Conservation (phyloP, 352 stramenopile species). For the Phytophthora sp. region DNA sequence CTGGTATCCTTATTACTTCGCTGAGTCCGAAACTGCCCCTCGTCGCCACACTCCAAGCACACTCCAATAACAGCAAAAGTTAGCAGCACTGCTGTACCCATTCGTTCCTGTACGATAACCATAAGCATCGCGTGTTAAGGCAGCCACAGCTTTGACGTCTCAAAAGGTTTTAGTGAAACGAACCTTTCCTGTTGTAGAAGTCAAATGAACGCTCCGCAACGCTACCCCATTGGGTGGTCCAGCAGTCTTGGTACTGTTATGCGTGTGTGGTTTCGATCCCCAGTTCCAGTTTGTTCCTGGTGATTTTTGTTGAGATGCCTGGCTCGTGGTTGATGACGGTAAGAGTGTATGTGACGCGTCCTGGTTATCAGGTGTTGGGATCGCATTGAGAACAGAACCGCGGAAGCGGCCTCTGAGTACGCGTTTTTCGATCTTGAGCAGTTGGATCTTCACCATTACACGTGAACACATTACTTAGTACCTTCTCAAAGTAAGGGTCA, state of each 20-base stretch:
- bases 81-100: slow-evolving; percentile 31
- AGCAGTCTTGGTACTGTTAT: background rate
- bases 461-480: background rate
- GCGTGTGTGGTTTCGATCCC: slow-evolving; percentile 4
- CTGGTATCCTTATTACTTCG: slow-evolving; percentile 32
- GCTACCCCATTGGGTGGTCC: too few species aligned
- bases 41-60: slow-evolving; percentile 37
- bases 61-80: slow-evolving; percentile 37
- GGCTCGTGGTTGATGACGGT: background rate
- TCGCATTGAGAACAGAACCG: slow-evolving; percentile 23
- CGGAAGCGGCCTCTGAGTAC: slow-evolving; percentile 63
- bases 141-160: too few species aligned
- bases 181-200: slow-evolving; percentile 29
- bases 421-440: slow-evolving; percentile 62
- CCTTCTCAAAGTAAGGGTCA: background rate
- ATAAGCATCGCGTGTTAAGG: background rate
- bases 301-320: background rate
- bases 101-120: slow-evolving; percentile 17
- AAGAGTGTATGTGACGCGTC: slow-evolving; percentile 3
- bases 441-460: slow-evolving; percentile 30
- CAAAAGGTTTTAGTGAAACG: background rate
- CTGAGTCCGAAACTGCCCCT: slow-evolving; percentile 14
- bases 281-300: slow-evolving; percentile 32
- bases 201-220: too few species aligned
- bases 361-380: slow-evolving; percentile 10